Conservation (phyloP, 176 grass and related monocot species). For the Alopecurus myosuroides region DNA sequence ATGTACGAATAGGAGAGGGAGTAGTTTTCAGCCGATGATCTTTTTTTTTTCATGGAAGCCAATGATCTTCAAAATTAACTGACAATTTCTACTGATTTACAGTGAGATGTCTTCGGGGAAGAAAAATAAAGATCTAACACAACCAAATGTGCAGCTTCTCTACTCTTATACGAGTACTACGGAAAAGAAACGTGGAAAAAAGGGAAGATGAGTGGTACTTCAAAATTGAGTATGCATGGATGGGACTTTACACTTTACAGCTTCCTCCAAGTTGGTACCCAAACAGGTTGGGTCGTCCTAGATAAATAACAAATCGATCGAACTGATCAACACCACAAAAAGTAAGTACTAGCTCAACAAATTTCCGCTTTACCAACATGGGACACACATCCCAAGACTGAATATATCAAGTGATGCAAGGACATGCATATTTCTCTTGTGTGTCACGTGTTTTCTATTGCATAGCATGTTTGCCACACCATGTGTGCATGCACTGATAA, state of each 20-base stretch:
- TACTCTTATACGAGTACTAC: background rate
- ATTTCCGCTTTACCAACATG: constrained; percentile 48
- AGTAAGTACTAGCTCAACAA: background rate
- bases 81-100: background rate
- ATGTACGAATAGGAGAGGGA: no score
- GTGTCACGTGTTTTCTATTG: background rate
- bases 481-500: background rate
- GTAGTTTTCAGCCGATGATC: background rate
- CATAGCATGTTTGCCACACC: background rate
- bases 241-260: constrained; percentile 45
- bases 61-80: no score
- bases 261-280: constrained; percentile 29
- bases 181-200: background rate
- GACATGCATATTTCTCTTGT: background rate
- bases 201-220: background rate
- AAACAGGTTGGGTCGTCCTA: constrained; percentile 17
- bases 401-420: background rate
- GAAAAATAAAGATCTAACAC: no score
- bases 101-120: background rate
- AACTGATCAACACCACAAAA: constrained; percentile 8
- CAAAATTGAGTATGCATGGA: background rate
- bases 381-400: constrained; percentile 18
- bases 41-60: no score
- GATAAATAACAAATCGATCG: constrained; percentile 27
- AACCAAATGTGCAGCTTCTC: background rate